Evolutionary conservation across 2,329 filamentous ascomycete genomes (phyloP), one percentile per base, ranked within the genome.

Genomic region (Tothia fuscella): DNA sequence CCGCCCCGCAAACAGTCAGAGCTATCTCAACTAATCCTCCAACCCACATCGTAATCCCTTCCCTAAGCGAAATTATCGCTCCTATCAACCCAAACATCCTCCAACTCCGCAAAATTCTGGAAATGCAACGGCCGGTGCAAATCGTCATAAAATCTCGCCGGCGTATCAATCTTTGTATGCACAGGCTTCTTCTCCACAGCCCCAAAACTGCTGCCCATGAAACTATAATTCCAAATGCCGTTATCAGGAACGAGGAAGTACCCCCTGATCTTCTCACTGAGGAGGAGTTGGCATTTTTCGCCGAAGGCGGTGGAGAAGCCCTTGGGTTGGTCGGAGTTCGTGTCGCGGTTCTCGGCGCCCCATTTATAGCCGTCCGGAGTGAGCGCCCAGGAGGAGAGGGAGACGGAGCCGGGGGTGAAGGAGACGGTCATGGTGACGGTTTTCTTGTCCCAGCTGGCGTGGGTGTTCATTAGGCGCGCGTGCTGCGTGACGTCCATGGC

Each of bases 191-290:
- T 96, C 66, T 94, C 87, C 49, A 94, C 73, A 30, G 79, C 78
- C 12, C 80, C 78, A 57, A 96, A 98, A 1, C 79, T 78, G 50
- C 80, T 86, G 42, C 91, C 91, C 79, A 96, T 86, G 71, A 98
- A 98, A 61, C 83, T 91, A 68, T 95, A 98, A 64, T 98, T 98
- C 91, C 91, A 98, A 47, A 82, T 72, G 48, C 79, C 80, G 42
- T 81, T 80, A 56, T 95, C 88, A 0, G 91, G 91, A 17, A 96
- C 87, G 42, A 98, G 67, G 76, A 98, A 98, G 68, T 88, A 96
- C 21, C 91, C 93, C 51, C 83, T 78, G 59, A 95, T 94, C 60
- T 88, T 84, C 53, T 95, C 89, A 49, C 84, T 93, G 41, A 98
- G 74, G 21, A 98, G 67, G 42, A 98, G 68, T 66, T 98, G 93